phyloP scores from a whole-genome alignment of 495 filamentous ascomycete species.

The Ascobolus immersus region DNA sequence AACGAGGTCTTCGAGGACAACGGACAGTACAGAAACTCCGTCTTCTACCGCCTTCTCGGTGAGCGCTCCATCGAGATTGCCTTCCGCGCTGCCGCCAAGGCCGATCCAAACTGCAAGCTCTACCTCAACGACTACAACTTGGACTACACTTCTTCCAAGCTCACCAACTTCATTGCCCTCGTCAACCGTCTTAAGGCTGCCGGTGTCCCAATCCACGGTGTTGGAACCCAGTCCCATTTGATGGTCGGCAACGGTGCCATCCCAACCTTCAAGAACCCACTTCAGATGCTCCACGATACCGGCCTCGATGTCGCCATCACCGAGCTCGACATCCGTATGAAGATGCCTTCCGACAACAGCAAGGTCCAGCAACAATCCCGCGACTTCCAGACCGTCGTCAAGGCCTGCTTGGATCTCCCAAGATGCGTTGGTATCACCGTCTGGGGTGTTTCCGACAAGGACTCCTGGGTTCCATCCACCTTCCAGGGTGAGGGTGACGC shows the following conservation, averaged over 20 bases:
- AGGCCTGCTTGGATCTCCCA: slow-evolving; percentile 18
- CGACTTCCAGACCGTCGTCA: slow-evolving; percentile 36
- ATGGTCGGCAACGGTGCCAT: slow-evolving; percentile 25
- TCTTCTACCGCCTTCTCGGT: slow-evolving; percentile 21
- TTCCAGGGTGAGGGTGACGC: slow-evolving; percentile 20
- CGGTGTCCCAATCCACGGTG: slow-evolving; percentile 31
- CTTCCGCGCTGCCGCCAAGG: slow-evolving; percentile 24
- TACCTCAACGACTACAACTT: slow-evolving; percentile 54
- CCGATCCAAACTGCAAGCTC: slow-evolving; percentile 25
- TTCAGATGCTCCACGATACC: slow-evolving; percentile 22
- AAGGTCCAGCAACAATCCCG: slow-evolving; percentile 29
- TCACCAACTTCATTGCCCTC: slow-evolving; percentile 20
- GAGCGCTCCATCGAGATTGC: slow-evolving; percentile 24
- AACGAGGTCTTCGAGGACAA: slow-evolving; percentile 28
- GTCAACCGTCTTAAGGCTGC: slow-evolving; percentile 23
- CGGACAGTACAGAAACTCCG: slow-evolving; percentile 19
- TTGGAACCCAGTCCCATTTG: slow-evolving; percentile 35
- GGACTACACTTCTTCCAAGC: slow-evolving; percentile 28
- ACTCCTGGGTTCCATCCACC: slow-evolving; percentile 36
- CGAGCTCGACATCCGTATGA: slow-evolving; percentile 33
- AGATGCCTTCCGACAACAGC: slow-evolving; percentile 17
- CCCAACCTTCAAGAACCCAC: slow-evolving; percentile 19
- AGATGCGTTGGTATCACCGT: slow-evolving; percentile 54
- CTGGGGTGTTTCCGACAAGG: slow-evolving; percentile 44
- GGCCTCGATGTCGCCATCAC: slow-evolving; percentile 36